phyloP scores from a whole-genome alignment of 345 rosid species.

The Lepidium aucheri region DNA sequence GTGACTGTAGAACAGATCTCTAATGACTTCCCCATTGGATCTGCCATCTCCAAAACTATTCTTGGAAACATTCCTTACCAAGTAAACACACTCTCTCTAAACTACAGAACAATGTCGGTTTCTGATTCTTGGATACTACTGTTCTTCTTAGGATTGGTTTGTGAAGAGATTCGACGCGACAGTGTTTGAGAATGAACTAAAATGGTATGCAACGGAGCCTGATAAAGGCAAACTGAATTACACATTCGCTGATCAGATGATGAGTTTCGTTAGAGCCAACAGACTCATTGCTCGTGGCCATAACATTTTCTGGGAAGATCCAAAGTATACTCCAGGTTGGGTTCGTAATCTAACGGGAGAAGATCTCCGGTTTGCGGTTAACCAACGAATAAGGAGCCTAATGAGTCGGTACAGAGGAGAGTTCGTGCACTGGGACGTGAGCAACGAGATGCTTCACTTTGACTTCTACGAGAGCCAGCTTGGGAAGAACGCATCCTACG shows the following conservation, averaged over 20 bases:
- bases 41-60: conserved; percentile 68
- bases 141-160: conserved; percentile 54
- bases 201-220: conserved; percentile 89
- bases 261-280: conserved; percentile 51
- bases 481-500: conserved; percentile 55
- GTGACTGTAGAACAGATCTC: conserved; percentile 49
- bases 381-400: conserved; percentile 53
- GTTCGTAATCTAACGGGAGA: conserved; percentile 37
- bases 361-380: conserved; percentile 49
- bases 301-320: conserved; percentile 93
- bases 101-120: neutral
- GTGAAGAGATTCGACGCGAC: conserved; percentile 74
- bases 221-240: conserved; percentile 57
- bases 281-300: conserved; percentile 65
- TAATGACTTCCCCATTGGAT: conserved; percentile 76
- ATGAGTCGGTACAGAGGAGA: conserved; percentile 70
- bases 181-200: conserved; percentile 81
- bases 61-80: conserved; percentile 64
- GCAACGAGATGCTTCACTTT: conserved; percentile 87
- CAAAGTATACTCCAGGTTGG: conserved; percentile 60
- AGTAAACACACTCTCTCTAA: conserved; percentile 25
- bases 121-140: neutral
- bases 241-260: conserved; percentile 53
- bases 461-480: conserved; percentile 62
- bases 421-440: conserved; percentile 78